A percentile compares a stretch with the other conserved stretches of the same genome.
Evolutionary conservation across 192 early-diverging fungal genomes (phyloP).

Genomic region (Phycomyces nitens): DNA sequence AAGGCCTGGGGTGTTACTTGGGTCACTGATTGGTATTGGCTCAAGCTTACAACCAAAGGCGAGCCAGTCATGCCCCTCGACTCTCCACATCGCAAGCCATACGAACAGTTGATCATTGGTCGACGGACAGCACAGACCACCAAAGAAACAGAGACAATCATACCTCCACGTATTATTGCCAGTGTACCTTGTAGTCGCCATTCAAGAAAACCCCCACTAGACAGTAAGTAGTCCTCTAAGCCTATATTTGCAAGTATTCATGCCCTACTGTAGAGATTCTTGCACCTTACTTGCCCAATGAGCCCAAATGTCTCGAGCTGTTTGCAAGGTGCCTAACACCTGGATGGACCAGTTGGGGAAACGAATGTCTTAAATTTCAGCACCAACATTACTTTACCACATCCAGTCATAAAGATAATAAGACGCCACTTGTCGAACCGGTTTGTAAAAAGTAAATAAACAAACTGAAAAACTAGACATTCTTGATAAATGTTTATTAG

Average conservation of each 20-base stretch:
- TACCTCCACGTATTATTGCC: constrained; percentile 36
- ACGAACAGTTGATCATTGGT: constrained; percentile 60
- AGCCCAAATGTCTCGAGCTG: constrained; percentile 53
- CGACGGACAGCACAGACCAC: background rate
- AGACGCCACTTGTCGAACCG: too few species aligned
- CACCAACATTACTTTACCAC: constrained; percentile 27
- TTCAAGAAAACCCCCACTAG: constrained; percentile 63
- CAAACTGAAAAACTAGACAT: too few species aligned
- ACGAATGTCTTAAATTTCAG: constrained; percentile 63
- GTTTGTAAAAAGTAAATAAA: too few species aligned
- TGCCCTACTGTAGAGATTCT: constrained; percentile 39
- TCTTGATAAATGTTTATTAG: too few species aligned
- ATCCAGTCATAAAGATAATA: too few species aligned
- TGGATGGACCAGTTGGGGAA: constrained; percentile 67
- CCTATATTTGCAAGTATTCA: too few species aligned
- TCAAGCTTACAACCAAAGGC: constrained; percentile 53
- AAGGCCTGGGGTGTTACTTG: constrained; percentile 54
- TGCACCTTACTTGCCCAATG: constrained; percentile 14
- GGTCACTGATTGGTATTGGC: constrained; percentile 61
- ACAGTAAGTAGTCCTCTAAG: constrained; percentile 29
- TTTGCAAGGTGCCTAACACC: constrained; percentile 60
- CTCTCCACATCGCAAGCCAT: constrained; percentile 57
- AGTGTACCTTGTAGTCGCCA: constrained; percentile 55
- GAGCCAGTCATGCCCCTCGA: constrained; percentile 42
- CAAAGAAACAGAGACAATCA: background rate